Evolutionary conservation across 2,329 filamentous ascomycete genomes (phyloP).

Genomic region (Paradendryphiella salina): DNA sequence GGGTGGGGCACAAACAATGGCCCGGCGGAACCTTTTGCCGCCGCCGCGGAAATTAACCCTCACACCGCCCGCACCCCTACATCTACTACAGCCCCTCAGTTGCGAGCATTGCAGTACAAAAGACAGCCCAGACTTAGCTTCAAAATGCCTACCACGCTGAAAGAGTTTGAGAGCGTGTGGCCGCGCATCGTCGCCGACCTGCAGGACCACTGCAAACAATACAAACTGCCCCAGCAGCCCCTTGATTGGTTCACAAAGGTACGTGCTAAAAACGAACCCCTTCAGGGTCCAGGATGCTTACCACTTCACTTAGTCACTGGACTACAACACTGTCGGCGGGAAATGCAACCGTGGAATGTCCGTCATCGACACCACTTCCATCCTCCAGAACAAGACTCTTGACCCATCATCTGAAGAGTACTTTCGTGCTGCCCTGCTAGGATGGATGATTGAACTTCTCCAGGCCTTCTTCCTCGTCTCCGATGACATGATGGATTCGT

Average conservation of each 20-base stretch:
- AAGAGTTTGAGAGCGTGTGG: slow-evolving; percentile 89
- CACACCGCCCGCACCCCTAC: slow-evolving; percentile 13
- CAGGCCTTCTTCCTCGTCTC: slow-evolving; percentile 99
- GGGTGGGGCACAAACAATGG: slow-evolving; percentile 25
- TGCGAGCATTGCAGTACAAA: slow-evolving; percentile 4
- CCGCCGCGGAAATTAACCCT: slow-evolving; percentile 7
- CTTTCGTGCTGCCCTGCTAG: slow-evolving; percentile 83
- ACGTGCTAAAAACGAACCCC: slow-evolving; percentile 11
- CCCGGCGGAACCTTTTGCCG: slow-evolving; percentile 27
- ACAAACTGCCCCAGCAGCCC: slow-evolving; percentile 80
- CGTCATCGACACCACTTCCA: slow-evolving; percentile 84
- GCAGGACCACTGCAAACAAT: slow-evolving; percentile 74
- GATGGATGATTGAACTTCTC: slow-evolving; percentile 97
- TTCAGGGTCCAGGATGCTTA: slow-evolving; percentile 21
- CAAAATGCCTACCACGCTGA: slow-evolving; percentile 71
- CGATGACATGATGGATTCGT: slow-evolving; percentile 98
- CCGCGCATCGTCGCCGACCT: slow-evolving; percentile 83
- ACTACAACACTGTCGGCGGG: slow-evolving; percentile 85
- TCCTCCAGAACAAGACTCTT: slow-evolving; percentile 74
- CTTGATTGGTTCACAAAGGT: slow-evolving; percentile 87
- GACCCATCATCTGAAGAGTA: slow-evolving; percentile 72
- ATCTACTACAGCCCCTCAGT: slow-evolving; percentile 15
- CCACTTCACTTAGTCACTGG: slow-evolving; percentile 64
- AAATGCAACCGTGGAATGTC: slow-evolving; percentile 99
- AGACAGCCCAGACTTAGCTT: neutral